Conservation (phyloP, 805 yeast genomes). For the Tetrapisispora namnaoensis region DNA sequence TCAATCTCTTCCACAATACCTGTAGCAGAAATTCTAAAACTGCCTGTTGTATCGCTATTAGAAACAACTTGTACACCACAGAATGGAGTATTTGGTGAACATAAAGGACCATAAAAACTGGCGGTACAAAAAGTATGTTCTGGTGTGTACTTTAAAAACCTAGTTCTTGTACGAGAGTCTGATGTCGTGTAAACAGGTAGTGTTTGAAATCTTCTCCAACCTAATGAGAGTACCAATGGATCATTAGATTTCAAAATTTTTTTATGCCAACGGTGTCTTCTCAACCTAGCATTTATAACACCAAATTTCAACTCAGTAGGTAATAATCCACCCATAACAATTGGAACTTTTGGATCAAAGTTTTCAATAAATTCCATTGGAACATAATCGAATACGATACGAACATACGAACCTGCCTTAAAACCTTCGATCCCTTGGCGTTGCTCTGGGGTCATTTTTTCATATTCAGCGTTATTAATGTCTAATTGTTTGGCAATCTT, state of each 20-base stretch:
- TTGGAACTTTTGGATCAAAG: conserved; percentile 76
- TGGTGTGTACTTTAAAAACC: conserved; percentile 97
- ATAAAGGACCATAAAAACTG: conserved; percentile 92
- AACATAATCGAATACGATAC: conserved; percentile 67
- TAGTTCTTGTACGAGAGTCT: conserved; percentile 93
- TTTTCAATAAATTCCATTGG: conserved; percentile 88
- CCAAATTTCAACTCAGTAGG: conserved; percentile 92
- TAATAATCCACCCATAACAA: conserved; percentile 82
- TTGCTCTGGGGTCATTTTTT: conserved; percentile 63
- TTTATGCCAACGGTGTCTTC: conserved; percentile 99
- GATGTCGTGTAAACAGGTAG: conserved; percentile 91
- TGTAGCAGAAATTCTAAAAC: conserved; percentile 92
- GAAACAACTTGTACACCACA: conserved; percentile 90
- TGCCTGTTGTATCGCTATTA: conserved; percentile 71
- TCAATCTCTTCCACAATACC: conserved; percentile 94
- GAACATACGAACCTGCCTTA: conserved; percentile 89
- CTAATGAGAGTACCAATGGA: conserved; percentile 85
- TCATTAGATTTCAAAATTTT: conserved; percentile 91
- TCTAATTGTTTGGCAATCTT: conserved; percentile 94
- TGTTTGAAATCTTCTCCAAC: conserved; percentile 98
- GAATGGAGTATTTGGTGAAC: conserved; percentile 94
- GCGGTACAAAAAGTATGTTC: conserved; percentile 96
- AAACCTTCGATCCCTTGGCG: conserved; percentile 82
- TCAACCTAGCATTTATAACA: conserved; percentile 80
- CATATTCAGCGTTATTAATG: conserved; percentile 75